These are phyloP conservation scores for Blastobotrys parvus DNA, from an alignment of 805 yeast species.

Conservation along the genomic window DNA sequence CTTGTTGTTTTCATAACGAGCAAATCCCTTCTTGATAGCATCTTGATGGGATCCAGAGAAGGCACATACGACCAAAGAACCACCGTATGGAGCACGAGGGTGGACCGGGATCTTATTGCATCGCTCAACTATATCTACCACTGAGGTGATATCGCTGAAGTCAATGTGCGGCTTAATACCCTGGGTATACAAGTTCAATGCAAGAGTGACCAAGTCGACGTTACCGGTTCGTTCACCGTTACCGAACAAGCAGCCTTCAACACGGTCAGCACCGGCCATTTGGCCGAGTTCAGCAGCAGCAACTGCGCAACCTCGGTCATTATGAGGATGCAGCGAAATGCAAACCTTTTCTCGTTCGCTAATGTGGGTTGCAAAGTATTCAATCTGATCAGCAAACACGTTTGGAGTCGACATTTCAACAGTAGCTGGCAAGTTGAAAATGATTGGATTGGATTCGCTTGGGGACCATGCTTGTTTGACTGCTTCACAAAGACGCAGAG, in stretches of 20 bases:
- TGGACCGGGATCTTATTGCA: slow-evolving; percentile 77
- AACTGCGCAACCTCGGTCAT: slow-evolving; percentile 83
- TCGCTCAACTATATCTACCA: slow-evolving; percentile 66
- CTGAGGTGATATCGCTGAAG: slow-evolving; percentile 55
- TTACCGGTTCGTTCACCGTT: slow-evolving; percentile 87
- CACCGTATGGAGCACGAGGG: slow-evolving; percentile 76
- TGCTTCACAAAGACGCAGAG: slow-evolving; percentile 60
- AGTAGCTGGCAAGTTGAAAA: slow-evolving; percentile 78
- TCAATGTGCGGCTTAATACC: slow-evolving; percentile 66
- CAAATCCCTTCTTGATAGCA: slow-evolving; percentile 78
- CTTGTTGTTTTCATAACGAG: slow-evolving; percentile 27
- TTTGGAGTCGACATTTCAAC: slow-evolving; percentile 78
- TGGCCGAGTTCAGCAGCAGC: slow-evolving; percentile 80
- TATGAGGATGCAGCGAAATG: slow-evolving; percentile 74
- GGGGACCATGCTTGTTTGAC: slow-evolving; percentile 74
- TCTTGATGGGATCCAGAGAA: slow-evolving; percentile 84
- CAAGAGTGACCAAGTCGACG: slow-evolving; percentile 72
- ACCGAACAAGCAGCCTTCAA: slow-evolving; percentile 79
- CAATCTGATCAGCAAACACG: slow-evolving; percentile 78
- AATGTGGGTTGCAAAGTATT: slow-evolving; percentile 55
- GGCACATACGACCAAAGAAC: slow-evolving; percentile 75
- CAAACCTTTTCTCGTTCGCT: slow-evolving; percentile 61
- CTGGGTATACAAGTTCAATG: slow-evolving; percentile 70
- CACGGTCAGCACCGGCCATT: slow-evolving; percentile 81
- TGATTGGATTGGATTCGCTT: slow-evolving; percentile 52